Evolutionary conservation across 2,329 filamentous ascomycete species (phyloP).

Genomic region (Aureobasidium uvarum): DNA sequence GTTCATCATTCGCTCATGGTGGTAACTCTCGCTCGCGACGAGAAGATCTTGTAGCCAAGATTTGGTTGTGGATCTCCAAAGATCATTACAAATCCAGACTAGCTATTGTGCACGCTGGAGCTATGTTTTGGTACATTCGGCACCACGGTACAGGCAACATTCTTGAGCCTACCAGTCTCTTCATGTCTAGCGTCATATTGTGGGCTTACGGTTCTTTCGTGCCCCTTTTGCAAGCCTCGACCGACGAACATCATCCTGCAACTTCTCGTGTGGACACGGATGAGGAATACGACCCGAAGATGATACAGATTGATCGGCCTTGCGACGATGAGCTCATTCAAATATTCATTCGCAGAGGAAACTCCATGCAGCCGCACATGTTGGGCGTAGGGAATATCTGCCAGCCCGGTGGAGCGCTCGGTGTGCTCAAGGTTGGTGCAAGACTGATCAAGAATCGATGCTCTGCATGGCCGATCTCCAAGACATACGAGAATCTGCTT

Average conservation of each 20-base stretch:
- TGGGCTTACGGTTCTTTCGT: conserved; percentile 29
- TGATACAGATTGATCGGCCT: conserved; percentile 31
- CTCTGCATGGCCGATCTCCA: conserved; percentile 20
- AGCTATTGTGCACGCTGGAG: conserved; percentile 28
- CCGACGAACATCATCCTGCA: neutral
- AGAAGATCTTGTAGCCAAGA: conserved; percentile 25
- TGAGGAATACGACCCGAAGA: conserved; percentile 27
- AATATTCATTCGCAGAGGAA: conserved; percentile 30
- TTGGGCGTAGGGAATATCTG: conserved; percentile 30
- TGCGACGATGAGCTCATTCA: conserved; percentile 32
- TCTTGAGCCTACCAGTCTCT: conserved; percentile 28
- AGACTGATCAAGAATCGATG: conserved; percentile 30
- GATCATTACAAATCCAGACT: conserved; percentile 29
- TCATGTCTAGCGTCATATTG: conserved; percentile 26
- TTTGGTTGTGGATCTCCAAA: conserved; percentile 28
- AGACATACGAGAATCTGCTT: conserved; percentile 15
- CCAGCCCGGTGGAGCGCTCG: conserved; percentile 20
- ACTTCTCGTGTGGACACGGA: conserved; percentile 6
- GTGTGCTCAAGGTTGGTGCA: conserved; percentile 30
- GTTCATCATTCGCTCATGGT: neutral
- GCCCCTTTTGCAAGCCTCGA: conserved; percentile 22
- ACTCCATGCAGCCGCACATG: conserved; percentile 31
- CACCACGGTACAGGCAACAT: conserved; percentile 27
- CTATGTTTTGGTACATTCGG: conserved; percentile 29
- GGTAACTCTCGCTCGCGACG: conserved; percentile 11